These are phyloP conservation scores for Massariosphaeria phaeospora DNA, from an alignment of 495 filamentous ascomycete species.

Conservation along the genomic window DNA sequence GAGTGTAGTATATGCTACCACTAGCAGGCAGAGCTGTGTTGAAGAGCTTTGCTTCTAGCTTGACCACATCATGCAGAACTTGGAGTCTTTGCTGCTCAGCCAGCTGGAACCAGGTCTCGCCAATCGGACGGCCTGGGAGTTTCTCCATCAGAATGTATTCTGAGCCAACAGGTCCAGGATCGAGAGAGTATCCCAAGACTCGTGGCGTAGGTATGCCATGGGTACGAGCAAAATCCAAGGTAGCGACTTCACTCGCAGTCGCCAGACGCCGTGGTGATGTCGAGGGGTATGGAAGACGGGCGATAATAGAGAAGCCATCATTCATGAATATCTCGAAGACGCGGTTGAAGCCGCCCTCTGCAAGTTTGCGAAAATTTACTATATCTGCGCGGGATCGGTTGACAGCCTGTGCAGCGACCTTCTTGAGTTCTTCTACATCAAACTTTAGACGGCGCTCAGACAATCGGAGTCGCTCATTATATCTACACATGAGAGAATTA, in stretches of 20 bases:
- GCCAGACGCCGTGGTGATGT: constrained; percentile 36
- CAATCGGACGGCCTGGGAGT: constrained; percentile 21
- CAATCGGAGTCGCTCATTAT: constrained; percentile 15
- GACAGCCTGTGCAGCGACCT: constrained; percentile 15
- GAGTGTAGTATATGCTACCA: constrained; percentile 44
- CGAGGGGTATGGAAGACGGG: constrained; percentile 18
- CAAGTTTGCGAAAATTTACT: constrained; percentile 16
- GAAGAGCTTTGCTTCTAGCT: constrained; percentile 42
- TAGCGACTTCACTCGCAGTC: constrained; percentile 48
- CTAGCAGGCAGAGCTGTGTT: constrained; percentile 38
- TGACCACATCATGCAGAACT: constrained; percentile 42
- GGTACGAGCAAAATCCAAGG: constrained; percentile 41
- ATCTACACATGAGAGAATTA: constrained; percentile 11
- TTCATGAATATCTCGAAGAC: constrained; percentile 20
- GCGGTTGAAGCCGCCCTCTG: constrained; percentile 24
- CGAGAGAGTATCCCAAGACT: constrained; percentile 16
- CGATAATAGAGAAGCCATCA: constrained; percentile 18
- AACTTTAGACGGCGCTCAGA: constrained; percentile 13
- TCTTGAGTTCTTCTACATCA: constrained; percentile 20
- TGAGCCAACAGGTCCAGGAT: constrained; percentile 19
- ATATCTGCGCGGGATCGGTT: constrained; percentile 16
- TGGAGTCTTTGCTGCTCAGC: constrained; percentile 40
- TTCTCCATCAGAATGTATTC: constrained; percentile 34
- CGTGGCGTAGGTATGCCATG: constrained; percentile 37
- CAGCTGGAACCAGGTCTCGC: constrained; percentile 38